Evolutionary conservation across 768 basidiomycete genomes (phyloP).

Genomic region (Butyriboletus loyo): DNA sequence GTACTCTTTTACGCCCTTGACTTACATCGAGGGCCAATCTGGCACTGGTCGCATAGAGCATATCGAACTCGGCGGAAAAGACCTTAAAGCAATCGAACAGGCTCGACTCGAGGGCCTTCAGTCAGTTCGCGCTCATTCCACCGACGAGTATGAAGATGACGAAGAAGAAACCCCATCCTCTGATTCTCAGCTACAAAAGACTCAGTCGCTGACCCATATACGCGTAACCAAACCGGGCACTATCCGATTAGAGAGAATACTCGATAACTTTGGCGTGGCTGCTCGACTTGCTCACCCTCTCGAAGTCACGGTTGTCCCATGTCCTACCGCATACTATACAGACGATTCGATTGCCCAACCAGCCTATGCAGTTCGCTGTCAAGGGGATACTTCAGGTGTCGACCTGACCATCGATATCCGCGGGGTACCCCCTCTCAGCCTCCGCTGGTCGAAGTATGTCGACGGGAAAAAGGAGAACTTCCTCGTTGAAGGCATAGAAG

Average conservation of each 20-base stretch:
- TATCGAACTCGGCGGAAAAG: constrained; percentile 56
- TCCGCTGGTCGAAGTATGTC: constrained; percentile 72
- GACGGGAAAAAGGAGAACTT: constrained; percentile 67
- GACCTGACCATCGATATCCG: constrained; percentile 61
- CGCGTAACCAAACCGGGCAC: constrained; percentile 70
- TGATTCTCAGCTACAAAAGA: constrained; percentile 58
- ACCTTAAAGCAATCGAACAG: constrained; percentile 66
- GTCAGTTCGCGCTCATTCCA: constrained; percentile 38
- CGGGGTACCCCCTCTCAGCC: constrained; percentile 74
- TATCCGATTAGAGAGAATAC: constrained; percentile 69
- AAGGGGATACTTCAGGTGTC: constrained; percentile 57
- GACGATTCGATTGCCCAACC: constrained; percentile 34
- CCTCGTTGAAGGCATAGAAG: constrained; percentile 82
- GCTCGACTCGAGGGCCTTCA: constrained; percentile 52
- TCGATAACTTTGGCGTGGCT: constrained; percentile 66
- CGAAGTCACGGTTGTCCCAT: constrained; percentile 74
- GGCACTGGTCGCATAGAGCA: constrained; percentile 47
- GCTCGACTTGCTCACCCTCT: constrained; percentile 66
- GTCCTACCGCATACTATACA: constrained; percentile 71
- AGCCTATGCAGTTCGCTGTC: constrained; percentile 56
- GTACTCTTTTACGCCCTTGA: constrained; percentile 73
- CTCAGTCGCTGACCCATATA: constrained; percentile 73
- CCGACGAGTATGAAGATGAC: constrained; percentile 68
- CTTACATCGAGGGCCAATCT: constrained; percentile 38
- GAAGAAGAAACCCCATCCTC: constrained; percentile 32